These are phyloP conservation scores for Gossypium australe DNA, from an alignment of 345 rosid species.

Conservation along the genomic window DNA sequence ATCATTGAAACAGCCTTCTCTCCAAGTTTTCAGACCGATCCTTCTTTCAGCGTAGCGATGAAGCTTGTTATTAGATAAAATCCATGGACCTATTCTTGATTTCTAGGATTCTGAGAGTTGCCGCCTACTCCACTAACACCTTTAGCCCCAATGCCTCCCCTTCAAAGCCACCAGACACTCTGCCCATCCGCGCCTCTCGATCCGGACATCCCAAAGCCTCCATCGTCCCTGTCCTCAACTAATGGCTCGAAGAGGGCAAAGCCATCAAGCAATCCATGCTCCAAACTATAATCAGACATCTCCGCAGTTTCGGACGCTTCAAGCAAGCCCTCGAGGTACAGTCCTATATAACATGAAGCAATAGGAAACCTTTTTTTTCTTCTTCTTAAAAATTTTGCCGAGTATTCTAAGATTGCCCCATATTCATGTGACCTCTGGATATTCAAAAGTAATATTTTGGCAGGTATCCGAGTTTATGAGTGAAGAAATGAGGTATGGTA, in stretches of 20 bases:
- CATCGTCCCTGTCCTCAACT: constrained; percentile 32
- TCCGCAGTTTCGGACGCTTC: constrained; percentile 33
- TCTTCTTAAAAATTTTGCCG: background rate
- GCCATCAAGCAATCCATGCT: constrained; percentile 26
- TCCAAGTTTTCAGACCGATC: background rate
- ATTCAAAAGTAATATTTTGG: background rate
- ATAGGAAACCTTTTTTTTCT: background rate
- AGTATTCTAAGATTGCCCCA: background rate
- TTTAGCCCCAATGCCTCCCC: constrained; percentile 6
- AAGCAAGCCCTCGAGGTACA: constrained; percentile 51
- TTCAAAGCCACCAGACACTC: constrained; percentile 23
- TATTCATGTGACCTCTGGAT: background rate
- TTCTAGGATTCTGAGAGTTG: constrained; percentile 5
- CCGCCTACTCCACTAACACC: constrained; percentile 11
- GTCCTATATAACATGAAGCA: background rate
- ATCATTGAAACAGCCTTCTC: background rate
- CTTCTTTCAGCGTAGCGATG: background rate
- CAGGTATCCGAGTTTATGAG: constrained; percentile 49
- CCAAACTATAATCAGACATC: constrained; percentile 30
- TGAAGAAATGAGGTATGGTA: constrained; percentile 18
- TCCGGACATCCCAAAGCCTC: constrained; percentile 31
- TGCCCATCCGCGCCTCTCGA: constrained; percentile 30
- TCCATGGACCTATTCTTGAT: background rate
- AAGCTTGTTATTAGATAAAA: background rate
- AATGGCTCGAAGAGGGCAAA: constrained; percentile 52